Conservation (phyloP, 495 filamentous ascomycete genomes). For the Pyrenula massariospora region DNA sequence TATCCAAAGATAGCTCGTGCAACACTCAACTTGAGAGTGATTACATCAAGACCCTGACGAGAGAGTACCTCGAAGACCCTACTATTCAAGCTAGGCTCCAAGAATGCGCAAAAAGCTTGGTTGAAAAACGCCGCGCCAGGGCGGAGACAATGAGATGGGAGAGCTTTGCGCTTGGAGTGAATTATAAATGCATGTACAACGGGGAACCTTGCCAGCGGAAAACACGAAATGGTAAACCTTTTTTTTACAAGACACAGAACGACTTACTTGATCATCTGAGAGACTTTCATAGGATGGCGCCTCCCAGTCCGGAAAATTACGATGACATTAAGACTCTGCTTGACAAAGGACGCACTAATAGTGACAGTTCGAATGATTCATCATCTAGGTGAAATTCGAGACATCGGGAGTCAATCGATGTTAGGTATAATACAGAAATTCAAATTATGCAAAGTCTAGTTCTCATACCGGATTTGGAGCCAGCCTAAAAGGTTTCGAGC, state of each 20-base stretch:
- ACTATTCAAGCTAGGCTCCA: background rate
- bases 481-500: too few species aligned
- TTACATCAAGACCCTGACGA: background rate
- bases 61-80: background rate
- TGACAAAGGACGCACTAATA: background rate
- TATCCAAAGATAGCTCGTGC: background rate
- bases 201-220: background rate
- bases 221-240: background rate
- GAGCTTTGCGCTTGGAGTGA: background rate
- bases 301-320: background rate
- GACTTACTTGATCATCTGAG: conserved; percentile 5
- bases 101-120: background rate
- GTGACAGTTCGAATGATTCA: background rate
- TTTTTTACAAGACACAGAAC: background rate
- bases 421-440: too few species aligned
- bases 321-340: background rate
- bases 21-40: background rate
- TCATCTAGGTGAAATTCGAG: background rate
- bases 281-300: conserved; percentile 1
- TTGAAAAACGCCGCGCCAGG: background rate
- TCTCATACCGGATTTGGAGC: too few species aligned
- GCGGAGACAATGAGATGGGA: background rate
- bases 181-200: background rate
- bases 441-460: too few species aligned
- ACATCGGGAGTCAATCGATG: too few species aligned